Base-by-base conservation (phyloP, 495 filamentous ascomycete species). In the Neurospora sublineolata region DNA sequence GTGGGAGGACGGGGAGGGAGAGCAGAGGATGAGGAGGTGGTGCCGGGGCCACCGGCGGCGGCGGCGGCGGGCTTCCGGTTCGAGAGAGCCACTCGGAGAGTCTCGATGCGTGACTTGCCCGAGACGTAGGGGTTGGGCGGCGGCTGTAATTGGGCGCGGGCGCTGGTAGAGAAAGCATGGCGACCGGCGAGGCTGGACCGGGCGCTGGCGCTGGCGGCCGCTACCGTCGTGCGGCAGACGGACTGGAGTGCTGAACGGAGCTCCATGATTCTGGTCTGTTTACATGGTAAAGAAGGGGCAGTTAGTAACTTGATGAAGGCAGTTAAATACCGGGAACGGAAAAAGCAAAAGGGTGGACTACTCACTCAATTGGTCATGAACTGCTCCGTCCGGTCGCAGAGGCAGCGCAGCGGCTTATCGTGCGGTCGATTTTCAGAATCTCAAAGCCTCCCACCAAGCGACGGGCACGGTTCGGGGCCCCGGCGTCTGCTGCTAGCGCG, bases 181-280 rank as follows among this genome's bases (percentile, higher is more conserved):
- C n/a, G 70, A 42, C 67, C 68, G 37, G 71, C 38, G 52, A 73
- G 69, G 64, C 71, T 68, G 10, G 72, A 69, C 18, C 44, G 44
- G 44, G 44, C n/a, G 44, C n/a, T 23, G 44, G 75, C 75, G 67
- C 72, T 39, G 40, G 72, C 70, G 68, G 75, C 72, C 58, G 58
- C 69, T 10, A 76, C 70, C 10, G 80, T 76, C 69, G 76, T 72
- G 72, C 75, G 77, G 72, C 73, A 73, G 69, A 78, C 72, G 46
- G 73, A 74, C 18, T 70, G 69, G 67, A 77, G 68, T 69, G 72
- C 71, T 39, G 72, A 77, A 40, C 77, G 76, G 74, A 76, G 52
- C 69, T 75, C 76, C 77, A 79, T 80, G 74, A 70, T 73, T 46
- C 58, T 73, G 77, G 46, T 2, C 46, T 60, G 46, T 60, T 60